These are phyloP conservation scores for Spathaspora hagerdaliae DNA, from an alignment of 805 yeast genomes.

Conservation along the genomic window DNA sequence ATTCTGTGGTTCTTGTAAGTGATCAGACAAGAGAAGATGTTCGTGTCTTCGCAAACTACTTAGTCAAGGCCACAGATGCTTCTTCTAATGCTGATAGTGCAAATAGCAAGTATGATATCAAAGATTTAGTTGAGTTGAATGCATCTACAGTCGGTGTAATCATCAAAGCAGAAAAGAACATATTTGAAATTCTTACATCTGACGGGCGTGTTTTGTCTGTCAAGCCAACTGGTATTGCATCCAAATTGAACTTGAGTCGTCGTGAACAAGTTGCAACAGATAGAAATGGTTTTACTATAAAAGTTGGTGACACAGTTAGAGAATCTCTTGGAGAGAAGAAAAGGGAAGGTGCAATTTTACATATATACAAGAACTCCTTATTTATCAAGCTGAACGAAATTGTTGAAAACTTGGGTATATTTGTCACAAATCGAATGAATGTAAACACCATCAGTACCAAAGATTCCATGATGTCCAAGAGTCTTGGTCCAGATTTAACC, in stretches of 20 bases:
- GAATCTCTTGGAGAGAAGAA: slow-evolving; percentile 65
- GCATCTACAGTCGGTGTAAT: slow-evolving; percentile 86
- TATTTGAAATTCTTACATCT: slow-evolving; percentile 73
- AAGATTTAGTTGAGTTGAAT: slow-evolving; percentile 84
- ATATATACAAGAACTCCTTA: slow-evolving; percentile 74
- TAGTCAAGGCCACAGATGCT: slow-evolving; percentile 88
- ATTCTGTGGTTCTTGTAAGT: slow-evolving; percentile 83
- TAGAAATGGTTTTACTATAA: slow-evolving; percentile 75
- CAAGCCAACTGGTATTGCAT: slow-evolving; percentile 77
- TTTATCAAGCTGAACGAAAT: slow-evolving; percentile 79
- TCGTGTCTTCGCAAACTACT: slow-evolving; percentile 87
- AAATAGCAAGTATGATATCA: slow-evolving; percentile 77
- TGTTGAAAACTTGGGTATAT: slow-evolving; percentile 85
- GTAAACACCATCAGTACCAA: slow-evolving; percentile 84
- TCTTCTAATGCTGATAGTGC: slow-evolving; percentile 53
- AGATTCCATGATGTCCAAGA: slow-evolving; percentile 59
- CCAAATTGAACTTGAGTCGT: slow-evolving; percentile 60
- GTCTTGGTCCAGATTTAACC: slow-evolving; percentile 61
- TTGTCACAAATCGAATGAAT: slow-evolving; percentile 70
- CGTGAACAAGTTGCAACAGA: slow-evolving; percentile 85
- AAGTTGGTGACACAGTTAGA: slow-evolving; percentile 89
- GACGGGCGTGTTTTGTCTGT: slow-evolving; percentile 74
- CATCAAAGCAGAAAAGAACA: slow-evolving; percentile 83
- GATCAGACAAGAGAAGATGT: slow-evolving; percentile 87
- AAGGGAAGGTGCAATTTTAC: slow-evolving; percentile 84